Base-by-base conservation (phyloP, 208 protist species). In the Tetramitus jugosus region DNA sequence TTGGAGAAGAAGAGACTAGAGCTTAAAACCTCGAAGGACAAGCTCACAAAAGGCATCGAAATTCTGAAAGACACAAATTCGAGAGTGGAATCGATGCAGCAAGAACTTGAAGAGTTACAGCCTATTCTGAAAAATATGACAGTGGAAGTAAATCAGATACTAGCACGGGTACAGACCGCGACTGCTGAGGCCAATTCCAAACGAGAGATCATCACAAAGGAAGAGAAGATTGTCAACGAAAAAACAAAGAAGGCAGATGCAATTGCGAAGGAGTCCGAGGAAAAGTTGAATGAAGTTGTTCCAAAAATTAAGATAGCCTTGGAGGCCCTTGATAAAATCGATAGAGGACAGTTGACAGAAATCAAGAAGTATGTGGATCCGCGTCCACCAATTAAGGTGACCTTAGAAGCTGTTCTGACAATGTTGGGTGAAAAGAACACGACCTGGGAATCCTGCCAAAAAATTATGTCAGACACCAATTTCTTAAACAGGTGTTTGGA, bases 221-320 rank as follows among this genome's bases (percentile, higher is more conserved):
- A 84, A 65, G 69, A 83, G 67, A 56, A 52, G 45, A 75, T 82
- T 39, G 83, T 80, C 26, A 61, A 84, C 68, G 61, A 87, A 76
- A 69, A 82, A 35, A 53, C 86, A 17, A 46, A 87, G n/a, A 91
- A 96, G 79, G 90, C 91, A 2, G 89, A 97, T 72, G 87, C 86
- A 33, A 92, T 96, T 64, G 84, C 87, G 60, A 85, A 83, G 29
- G 94, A 97, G 77, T 95, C 92, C 81, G 88, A 96, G 85, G 83
- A 77, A 20, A 93, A 98, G 80, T 86, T 98, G 13, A 92, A 96
- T 68, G 91, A 93, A 83, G 95, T 94, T 37, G 69, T 97, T 78
- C 96, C 96, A 23, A 93, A 94, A 69, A 81, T 96, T 4, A 85
- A 95, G 68, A 85, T 81, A 17, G 95, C 96, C 46, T 85, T 96